A percentile compares a stretch with the other conserved stretches of the same genome.
Conservation (phyloP, 2,329 filamentous ascomycete genomes). For the Penicillium sp. region DNA sequence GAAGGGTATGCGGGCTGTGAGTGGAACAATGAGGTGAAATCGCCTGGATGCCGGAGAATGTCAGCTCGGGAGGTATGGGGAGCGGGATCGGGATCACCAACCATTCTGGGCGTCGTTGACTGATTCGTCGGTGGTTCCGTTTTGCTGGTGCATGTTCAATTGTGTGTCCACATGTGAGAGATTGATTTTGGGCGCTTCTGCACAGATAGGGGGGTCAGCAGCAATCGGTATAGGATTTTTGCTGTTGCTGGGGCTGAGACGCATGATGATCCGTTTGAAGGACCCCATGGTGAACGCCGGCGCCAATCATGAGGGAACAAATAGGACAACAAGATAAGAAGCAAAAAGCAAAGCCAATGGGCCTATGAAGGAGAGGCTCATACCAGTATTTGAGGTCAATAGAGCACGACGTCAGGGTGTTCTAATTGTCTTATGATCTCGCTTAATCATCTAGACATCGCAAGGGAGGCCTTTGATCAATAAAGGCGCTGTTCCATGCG, state of each 20-base stretch:
- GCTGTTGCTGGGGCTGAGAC: conserved; percentile 10
- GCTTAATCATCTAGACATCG: conserved; percentile 13
- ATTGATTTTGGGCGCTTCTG: conserved; percentile 37
- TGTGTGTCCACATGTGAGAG: conserved; percentile 43
- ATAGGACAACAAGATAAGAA: neutral
- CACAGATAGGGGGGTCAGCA: conserved; percentile 31
- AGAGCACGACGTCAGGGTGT: neutral
- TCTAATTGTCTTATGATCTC: neutral
- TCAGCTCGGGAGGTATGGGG: neutral
- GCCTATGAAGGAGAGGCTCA: conserved; percentile 2
- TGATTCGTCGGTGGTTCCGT: conserved; percentile 36
- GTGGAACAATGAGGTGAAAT: conserved; percentile 19
- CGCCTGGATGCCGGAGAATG: conserved; percentile 10
- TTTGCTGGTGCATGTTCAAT: conserved; percentile 46
- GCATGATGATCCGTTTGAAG: conserved; percentile 31
- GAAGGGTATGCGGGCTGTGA: conserved; percentile 15
- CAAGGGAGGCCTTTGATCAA: conserved; percentile 6
- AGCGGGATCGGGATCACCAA: conserved; percentile 16
- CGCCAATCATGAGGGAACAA: conserved; percentile 8
- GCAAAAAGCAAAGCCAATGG: neutral
- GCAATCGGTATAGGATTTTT: conserved; percentile 10
- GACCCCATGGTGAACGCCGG: conserved; percentile 27
- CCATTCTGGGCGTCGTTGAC: conserved; percentile 25
- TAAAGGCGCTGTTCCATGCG: conserved; percentile 4
- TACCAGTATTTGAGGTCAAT: conserved; percentile 6